A percentile compares a stretch with the other conserved stretches of the same genome.
phyloP scores from a whole-genome alignment of 805 yeast genomes.

The Wickerhamomyces sydowiorum region DNA sequence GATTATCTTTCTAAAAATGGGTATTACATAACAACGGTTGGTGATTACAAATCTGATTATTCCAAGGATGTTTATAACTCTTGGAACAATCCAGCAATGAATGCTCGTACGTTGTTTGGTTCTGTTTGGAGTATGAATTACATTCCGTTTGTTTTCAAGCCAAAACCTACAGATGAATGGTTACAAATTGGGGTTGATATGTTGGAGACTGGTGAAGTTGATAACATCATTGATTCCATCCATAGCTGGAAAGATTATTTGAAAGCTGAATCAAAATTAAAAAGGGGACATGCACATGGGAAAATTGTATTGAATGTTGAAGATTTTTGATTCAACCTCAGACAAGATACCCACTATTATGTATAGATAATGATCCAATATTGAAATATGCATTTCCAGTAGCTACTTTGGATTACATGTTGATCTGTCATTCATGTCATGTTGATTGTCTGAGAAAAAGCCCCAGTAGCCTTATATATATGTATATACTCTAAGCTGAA shows the following conservation, averaged over 20 bases:
- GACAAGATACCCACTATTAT: no score
- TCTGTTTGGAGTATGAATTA: slow-evolving; percentile 32
- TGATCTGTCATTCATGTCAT: no score
- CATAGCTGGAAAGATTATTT: slow-evolving; percentile 49
- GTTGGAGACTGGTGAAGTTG: slow-evolving; percentile 40
- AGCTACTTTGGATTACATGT: no score
- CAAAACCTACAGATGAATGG: slow-evolving; percentile 31
- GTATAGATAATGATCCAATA: no score
- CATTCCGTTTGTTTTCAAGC: slow-evolving; percentile 28
- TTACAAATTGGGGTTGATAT: slow-evolving; percentile 36
- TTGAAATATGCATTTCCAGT: no score
- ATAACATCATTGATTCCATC: slow-evolving; percentile 48
- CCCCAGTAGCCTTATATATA: no score
- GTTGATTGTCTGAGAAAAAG: no score
- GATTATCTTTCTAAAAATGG: slow-evolving; percentile 42
- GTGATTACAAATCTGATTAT: slow-evolving; percentile 47
- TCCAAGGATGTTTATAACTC: slow-evolving; percentile 28
- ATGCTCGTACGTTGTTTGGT: slow-evolving; percentile 30
- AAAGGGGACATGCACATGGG: slow-evolving; percentile 53
- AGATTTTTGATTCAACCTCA: slow-evolving; percentile 29
- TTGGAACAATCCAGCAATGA: slow-evolving; percentile 30
- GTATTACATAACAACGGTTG: slow-evolving; percentile 53
- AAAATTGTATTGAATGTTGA: slow-evolving; percentile 55
- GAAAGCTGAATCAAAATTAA: slow-evolving; percentile 49
- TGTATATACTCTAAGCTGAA: no score